A percentile compares a stretch with the other conserved stretches of the same genome.
phyloP scores from a whole-genome alignment of 805 yeast genomes.

The Helenozyma baotianmanensis region DNA sequence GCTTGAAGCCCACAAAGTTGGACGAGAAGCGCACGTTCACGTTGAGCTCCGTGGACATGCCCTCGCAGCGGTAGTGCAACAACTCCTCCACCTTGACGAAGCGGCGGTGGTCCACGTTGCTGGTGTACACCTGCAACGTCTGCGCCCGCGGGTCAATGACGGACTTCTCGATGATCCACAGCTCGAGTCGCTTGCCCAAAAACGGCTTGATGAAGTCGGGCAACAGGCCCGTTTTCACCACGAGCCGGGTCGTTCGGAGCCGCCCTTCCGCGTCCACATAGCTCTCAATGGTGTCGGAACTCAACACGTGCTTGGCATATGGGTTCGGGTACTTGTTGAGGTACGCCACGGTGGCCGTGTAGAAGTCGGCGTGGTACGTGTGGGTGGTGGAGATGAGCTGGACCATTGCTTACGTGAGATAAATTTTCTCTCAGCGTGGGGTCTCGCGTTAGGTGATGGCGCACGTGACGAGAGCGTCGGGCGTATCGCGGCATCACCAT shows the following conservation, averaged over 20 bases:
- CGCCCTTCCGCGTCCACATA: slow-evolving; percentile 58
- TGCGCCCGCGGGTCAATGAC: slow-evolving; percentile 58
- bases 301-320: slow-evolving; percentile 76
- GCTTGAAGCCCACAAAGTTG: slow-evolving; percentile 63
- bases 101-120: slow-evolving; percentile 79
- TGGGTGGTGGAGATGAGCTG: slow-evolving; percentile 54
- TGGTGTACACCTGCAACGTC: slow-evolving; percentile 63
- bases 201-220: slow-evolving; percentile 78
- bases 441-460: no score
- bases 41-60: slow-evolving; percentile 41
- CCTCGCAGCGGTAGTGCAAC: slow-evolving; percentile 44
- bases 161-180: slow-evolving; percentile 80
- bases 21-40: slow-evolving; percentile 67
- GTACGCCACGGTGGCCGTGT: slow-evolving; percentile 71
- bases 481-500: no score
- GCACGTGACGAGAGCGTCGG: no score
- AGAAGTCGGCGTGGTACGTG: slow-evolving; percentile 59
- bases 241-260: slow-evolving; percentile 66
- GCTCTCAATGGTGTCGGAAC: slow-evolving; percentile 71
- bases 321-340: slow-evolving; percentile 67
- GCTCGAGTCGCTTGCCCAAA: slow-evolving; percentile 56
- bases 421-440: no score
- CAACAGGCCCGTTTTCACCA: slow-evolving; percentile 73
- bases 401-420: no score
- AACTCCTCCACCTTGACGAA: slow-evolving; percentile 77